Evolutionary conservation across 148 eudicot genomes (phyloP), one percentile per base, ranked within the genome.

Genomic region (Camellia granthamiana): DNA sequence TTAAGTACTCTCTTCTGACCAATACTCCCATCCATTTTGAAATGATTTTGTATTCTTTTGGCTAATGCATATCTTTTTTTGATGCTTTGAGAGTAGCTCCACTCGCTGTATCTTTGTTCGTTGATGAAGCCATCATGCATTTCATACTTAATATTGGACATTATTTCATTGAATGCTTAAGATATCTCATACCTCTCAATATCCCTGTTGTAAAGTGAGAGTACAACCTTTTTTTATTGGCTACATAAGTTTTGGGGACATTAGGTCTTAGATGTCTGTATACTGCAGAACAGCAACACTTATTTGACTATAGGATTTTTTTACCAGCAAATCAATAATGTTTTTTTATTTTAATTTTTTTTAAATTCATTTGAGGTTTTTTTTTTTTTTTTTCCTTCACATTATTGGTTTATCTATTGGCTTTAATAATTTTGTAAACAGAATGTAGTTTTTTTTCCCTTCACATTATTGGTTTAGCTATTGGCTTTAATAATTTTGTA

Each of bases 401-500:
- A 72, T 51, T 72, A n/a, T 21, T 52, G 75, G 74, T 19, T 51
- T 72, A 59, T 23, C 60, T 72, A 15, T 52, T 49, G 6, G 41
- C 56, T n/a, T n/a, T 72, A 14, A 1, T 14, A 15, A n/a, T 14
- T 59, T n/a, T 3, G 62, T 59, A 16, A 30, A 30, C 44, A 73
- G 9, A 49, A 71, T 49, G 14, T 69, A 69, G 30, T 1, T 5
- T 71, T 49, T 49, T 30, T 30, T 30, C 1, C 38, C 38, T 30
- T 71, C 54, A 72, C 16, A 72, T 51, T 72, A n/a, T 72, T 52
- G 75, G 74, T 19, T 51, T 72, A 59, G 23, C 60, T 72, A 15
- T 52, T 49, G 6, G 41, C 56, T 72, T n/a, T 72, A 14, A 59
- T 14, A 15, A n/a, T 14, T 59, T n/a, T 3, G 62, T 59, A 16